Evolutionary conservation across 2,329 filamentous ascomycete genomes (phyloP).

Genomic region (Epichloe gansuensis): DNA sequence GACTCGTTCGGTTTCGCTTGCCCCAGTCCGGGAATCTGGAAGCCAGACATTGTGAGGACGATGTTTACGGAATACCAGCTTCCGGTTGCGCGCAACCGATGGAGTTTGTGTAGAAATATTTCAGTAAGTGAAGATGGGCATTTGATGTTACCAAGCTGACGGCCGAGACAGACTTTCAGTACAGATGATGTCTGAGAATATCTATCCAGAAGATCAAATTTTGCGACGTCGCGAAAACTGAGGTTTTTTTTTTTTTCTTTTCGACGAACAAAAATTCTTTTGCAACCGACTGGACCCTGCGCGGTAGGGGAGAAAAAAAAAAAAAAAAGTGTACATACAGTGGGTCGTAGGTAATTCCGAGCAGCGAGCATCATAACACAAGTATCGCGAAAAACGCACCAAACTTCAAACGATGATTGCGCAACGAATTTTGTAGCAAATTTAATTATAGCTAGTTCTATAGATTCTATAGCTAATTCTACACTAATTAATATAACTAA

Average conservation of each 20-base stretch:
- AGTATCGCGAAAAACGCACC: too few relatives aligned
- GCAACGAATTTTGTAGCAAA: too few relatives aligned
- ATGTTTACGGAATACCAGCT: not conserved
- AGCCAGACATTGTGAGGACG: slow-evolving; percentile 24
- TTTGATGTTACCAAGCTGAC: not conserved
- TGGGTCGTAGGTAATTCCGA: too few relatives aligned
- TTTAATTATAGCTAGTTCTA: too few relatives aligned
- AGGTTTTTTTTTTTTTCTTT: not conserved
- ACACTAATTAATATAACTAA: too few relatives aligned
- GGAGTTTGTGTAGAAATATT: too few relatives aligned
- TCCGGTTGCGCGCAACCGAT: not conserved
- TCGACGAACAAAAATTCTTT: not conserved
- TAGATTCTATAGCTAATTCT: too few relatives aligned
- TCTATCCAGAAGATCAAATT: not conserved
- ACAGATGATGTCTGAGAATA: not conserved
- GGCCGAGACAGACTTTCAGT: not conserved
- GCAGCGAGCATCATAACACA: too few relatives aligned
- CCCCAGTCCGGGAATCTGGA: slow-evolving; percentile 30
- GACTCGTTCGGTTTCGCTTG: slow-evolving; percentile 30
- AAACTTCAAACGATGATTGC: too few relatives aligned
- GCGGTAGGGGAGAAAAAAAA: not conserved
- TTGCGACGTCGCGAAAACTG: not conserved
- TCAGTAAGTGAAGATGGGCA: too few relatives aligned
- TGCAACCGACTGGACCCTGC: not conserved
- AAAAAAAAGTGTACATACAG: not conserved